Evolutionary conservation across 202 grass and related monocot species (phyloP).

Genomic region (Carex arenaria): DNA sequence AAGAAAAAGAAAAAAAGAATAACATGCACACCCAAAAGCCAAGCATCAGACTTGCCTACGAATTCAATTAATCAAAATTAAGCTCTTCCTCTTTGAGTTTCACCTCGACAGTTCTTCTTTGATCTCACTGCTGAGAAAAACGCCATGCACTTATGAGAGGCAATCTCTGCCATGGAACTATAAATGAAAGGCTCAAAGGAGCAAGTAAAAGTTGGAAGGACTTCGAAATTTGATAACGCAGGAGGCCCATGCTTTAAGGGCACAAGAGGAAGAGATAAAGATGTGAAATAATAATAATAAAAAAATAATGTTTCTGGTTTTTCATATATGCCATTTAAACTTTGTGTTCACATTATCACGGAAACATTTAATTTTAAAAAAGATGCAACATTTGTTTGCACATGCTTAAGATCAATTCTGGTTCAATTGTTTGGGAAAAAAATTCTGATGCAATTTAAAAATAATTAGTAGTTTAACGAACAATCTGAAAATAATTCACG

Average conservation of each 20-base stretch:
- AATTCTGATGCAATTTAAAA: too few relatives aligned
- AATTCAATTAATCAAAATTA: constrained; percentile 11
- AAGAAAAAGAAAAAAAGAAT: background rate
- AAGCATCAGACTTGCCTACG: constrained; percentile 37
- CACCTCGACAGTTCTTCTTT: constrained; percentile 16
- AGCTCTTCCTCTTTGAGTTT: constrained; percentile 15
- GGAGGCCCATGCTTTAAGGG: constrained; percentile 7
- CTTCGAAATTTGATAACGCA: background rate
- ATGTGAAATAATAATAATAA: background rate
- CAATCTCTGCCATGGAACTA: background rate
- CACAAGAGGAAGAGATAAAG: background rate
- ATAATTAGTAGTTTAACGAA: too few relatives aligned
- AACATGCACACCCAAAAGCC: constrained; percentile 17
- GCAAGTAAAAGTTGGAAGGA: background rate
- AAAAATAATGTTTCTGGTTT: background rate
- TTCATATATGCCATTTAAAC: background rate
- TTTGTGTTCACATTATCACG: too few relatives aligned
- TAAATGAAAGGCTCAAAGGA: background rate
- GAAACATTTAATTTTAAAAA: too few relatives aligned
- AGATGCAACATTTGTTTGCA: background rate
- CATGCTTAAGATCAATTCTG: too few relatives aligned
- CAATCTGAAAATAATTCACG: too few relatives aligned
- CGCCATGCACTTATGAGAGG: background rate
- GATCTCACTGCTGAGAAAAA: background rate
- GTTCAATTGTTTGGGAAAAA: too few relatives aligned